Evolutionary conservation across 139 green algal species (phyloP).

Genomic region (Spirogloea muscicola): DNA sequence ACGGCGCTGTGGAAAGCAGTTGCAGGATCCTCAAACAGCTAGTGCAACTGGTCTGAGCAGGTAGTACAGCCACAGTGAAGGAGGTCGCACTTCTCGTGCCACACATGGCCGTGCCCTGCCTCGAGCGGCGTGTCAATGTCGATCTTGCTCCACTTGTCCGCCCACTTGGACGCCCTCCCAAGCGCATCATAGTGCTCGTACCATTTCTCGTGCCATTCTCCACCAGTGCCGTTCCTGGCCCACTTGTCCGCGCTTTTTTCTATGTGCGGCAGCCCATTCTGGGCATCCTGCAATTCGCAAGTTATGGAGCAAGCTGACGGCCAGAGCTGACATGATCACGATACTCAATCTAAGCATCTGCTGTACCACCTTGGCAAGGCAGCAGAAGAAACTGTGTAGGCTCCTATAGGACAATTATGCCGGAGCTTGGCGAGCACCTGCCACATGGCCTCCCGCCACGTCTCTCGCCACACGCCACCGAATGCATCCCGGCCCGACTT

Average conservation of each 20-base stretch:
- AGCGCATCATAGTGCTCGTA: constrained; percentile 42
- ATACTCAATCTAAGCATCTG: no score
- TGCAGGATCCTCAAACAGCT: no score
- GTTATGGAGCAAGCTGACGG: no score
- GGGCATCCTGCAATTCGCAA: constrained; percentile 33
- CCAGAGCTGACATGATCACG: no score
- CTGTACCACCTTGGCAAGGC: no score
- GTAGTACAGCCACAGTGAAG: no score
- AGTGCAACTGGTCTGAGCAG: no score
- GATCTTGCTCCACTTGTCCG: constrained; percentile 46
- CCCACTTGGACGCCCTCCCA: not conserved
- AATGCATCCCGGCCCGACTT: constrained; percentile 37
- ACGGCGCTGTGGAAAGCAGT: no score
- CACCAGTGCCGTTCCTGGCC: constrained; percentile 14
- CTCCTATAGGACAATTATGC: no score
- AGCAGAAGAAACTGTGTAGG: no score
- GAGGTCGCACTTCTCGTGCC: constrained; percentile 43
- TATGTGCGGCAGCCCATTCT: constrained; percentile 40
- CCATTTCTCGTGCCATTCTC: constrained; percentile 48
- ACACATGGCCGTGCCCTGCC: constrained; percentile 11
- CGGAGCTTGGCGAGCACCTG: no score
- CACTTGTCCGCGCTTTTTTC: constrained; percentile 50
- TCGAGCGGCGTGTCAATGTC: constrained; percentile 16
- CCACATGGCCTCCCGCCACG: constrained; percentile 43
- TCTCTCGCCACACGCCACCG: constrained; percentile 37